Evolutionary conservation across 2,329 filamentous ascomycete species (phyloP).

Genomic region (Aspergillus caelatus): DNA sequence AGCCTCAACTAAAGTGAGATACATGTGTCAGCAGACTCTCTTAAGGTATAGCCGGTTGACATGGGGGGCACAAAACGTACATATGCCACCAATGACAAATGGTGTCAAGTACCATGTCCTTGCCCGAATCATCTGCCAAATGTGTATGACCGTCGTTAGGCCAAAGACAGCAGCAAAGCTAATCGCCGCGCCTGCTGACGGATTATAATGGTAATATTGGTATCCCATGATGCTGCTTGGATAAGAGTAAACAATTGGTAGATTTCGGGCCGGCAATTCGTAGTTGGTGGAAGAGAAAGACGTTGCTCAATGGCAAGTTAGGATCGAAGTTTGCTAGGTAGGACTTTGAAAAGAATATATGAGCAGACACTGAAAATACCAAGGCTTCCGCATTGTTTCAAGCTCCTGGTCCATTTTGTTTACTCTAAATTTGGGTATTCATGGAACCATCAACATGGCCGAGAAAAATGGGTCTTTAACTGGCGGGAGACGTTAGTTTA

Average conservation of each 20-base stretch:
- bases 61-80: constrained; percentile 24
- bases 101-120: constrained; percentile 32
- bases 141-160: constrained; percentile 23
- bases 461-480: not conserved
- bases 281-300: not conserved
- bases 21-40: not conserved
- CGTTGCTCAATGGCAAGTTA: not conserved
- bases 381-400: not conserved
- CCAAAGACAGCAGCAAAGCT: not conserved
- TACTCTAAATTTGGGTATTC: not conserved
- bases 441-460: not conserved
- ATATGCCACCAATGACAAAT: constrained; percentile 38
- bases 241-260: not conserved
- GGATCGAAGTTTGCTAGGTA: not conserved
- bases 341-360: not conserved
- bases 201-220: constrained; percentile 8
- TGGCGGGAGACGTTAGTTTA: not conserved
- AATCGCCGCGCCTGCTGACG: not conserved
- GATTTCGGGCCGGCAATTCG: not conserved
- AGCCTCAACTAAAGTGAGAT: not conserved
- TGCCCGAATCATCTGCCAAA: constrained; percentile 28
- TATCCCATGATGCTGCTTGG: not conserved
- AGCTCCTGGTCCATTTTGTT: not conserved
- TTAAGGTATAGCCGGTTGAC: no score
- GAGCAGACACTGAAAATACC: not conserved